Percentiles rank a stretch among this genome's conserved stretches.
These are phyloP conservation scores for Agrocybe pediades DNA, from an alignment of 768 basidiomycete species.

Conservation along the genomic window DNA sequence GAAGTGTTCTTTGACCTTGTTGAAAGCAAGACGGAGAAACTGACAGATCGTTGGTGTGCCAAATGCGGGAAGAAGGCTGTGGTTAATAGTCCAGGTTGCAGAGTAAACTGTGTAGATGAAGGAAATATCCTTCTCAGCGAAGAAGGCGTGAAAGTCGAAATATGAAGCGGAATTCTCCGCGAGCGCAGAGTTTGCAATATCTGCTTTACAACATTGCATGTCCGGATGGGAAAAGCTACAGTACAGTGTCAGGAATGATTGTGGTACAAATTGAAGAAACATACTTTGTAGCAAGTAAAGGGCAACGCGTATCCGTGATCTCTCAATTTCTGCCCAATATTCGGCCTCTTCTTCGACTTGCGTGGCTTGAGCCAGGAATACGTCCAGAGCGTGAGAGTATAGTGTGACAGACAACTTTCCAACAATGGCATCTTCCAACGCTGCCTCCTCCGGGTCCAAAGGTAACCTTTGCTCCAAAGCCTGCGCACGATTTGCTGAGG, in stretches of 20 bases:
- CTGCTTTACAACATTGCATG: constrained; percentile 34
- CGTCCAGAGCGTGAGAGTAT: constrained; percentile 67
- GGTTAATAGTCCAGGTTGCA: constrained; percentile 53
- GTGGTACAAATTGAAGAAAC: too few species aligned
- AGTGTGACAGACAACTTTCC: constrained; percentile 54
- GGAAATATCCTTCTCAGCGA: constrained; percentile 53
- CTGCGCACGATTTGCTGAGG: not conserved
- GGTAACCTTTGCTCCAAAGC: constrained; percentile 3
- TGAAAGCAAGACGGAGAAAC: constrained; percentile 21
- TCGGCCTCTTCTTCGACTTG: constrained; percentile 75
- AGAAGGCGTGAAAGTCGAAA: constrained; percentile 47
- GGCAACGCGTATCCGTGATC: constrained; percentile 54
- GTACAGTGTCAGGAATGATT: too few species aligned
- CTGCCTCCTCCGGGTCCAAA: constrained; percentile 34
- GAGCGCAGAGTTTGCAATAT: constrained; percentile 44
- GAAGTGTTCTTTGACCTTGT: not conserved
- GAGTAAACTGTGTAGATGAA: constrained; percentile 36
- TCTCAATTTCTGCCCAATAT: constrained; percentile 81
- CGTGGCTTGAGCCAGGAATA: constrained; percentile 65
- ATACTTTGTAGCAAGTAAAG: constrained; percentile 81
- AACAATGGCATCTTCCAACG: constrained; percentile 45
- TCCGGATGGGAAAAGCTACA: constrained; percentile 50
- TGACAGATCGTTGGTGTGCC: constrained; percentile 16
- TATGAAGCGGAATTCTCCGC: constrained; percentile 46
- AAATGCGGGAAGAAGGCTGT: constrained; percentile 72